A percentile compares a stretch with the other conserved stretches of the same genome.
These are phyloP conservation scores for Senna siamea DNA, from an alignment of 306 rosid genomes.

Conservation along the genomic window DNA sequence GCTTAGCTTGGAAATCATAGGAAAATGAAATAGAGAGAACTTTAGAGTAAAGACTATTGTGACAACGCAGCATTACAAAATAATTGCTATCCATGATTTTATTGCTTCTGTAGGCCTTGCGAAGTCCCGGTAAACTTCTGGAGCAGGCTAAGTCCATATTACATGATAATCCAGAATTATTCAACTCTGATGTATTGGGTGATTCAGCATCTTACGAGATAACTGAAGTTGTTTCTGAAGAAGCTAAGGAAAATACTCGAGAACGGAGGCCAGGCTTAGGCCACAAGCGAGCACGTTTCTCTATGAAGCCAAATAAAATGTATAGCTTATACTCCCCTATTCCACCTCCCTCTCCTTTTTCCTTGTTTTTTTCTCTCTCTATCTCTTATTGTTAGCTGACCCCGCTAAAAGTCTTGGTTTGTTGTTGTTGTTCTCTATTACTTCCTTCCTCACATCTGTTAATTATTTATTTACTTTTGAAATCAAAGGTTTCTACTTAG, in stretches of 20 bases:
- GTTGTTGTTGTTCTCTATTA: too few species aligned
- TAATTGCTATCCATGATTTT: constrained; percentile 14
- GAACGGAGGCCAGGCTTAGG: constrained; percentile 74
- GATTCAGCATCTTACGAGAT: constrained; percentile 28
- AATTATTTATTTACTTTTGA: not conserved
- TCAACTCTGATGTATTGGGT: constrained; percentile 32
- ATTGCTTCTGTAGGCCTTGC: constrained; percentile 52
- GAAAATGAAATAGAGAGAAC: not conserved
- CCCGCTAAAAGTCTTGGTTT: too few species aligned
- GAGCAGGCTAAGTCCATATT: constrained; percentile 54
- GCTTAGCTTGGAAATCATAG: not conserved
- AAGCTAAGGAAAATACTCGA: constrained; percentile 54
- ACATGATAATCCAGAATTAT: constrained; percentile 33
- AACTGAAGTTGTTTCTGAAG: constrained; percentile 37
- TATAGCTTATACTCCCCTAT: constrained; percentile 26
- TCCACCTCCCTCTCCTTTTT: not conserved
- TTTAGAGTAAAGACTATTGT: too few species aligned
- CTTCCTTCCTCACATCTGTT: not conserved
- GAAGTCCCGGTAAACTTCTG: constrained; percentile 51
- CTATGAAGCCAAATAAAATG: constrained; percentile 61
- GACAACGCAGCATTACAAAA: too few species aligned
- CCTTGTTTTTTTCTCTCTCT: too few species aligned
- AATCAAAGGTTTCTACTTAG: not conserved
- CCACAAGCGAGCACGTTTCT: constrained; percentile 71
- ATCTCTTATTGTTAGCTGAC: too few species aligned